These are phyloP conservation scores for Skeletonema potamos DNA, from an alignment of 108 stramenopile species.

Conservation along the genomic window DNA sequence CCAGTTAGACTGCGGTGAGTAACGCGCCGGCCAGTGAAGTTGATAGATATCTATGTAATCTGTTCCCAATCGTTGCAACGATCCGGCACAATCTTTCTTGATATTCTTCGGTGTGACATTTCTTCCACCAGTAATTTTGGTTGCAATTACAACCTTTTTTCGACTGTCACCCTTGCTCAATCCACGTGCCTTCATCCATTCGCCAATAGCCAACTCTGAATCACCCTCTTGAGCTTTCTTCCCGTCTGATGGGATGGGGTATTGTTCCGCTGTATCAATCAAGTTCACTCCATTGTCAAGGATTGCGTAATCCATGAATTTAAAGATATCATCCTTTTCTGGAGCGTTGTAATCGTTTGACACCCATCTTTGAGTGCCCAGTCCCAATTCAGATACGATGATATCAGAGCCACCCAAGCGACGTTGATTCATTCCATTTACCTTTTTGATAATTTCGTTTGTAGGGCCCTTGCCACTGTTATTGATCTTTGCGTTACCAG, in stretches of 20 bases:
- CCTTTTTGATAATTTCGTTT: slow-evolving; percentile 65
- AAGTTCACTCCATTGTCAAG: slow-evolving; percentile 78
- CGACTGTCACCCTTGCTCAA: slow-evolving; percentile 50
- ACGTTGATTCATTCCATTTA: slow-evolving; percentile 79
- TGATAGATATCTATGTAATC: slow-evolving; percentile 89
- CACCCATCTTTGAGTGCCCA: slow-evolving; percentile 85
- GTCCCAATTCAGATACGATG: slow-evolving; percentile 73
- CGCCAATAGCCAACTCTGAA: slow-evolving; percentile 78
- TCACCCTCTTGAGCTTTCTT: slow-evolving; percentile 64
- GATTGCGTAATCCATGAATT: slow-evolving; percentile 83
- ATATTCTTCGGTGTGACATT: slow-evolving; percentile 56
- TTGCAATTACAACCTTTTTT: slow-evolving; percentile 79
- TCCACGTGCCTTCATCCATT: slow-evolving; percentile 77
- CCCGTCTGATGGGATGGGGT: slow-evolving; percentile 80
- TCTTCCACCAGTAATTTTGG: slow-evolving; percentile 88
- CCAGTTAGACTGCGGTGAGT: slow-evolving; percentile 88
- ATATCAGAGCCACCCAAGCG: slow-evolving; percentile 82
- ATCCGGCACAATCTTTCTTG: slow-evolving; percentile 55
- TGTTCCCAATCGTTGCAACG: slow-evolving; percentile 70
- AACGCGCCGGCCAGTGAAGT: slow-evolving; percentile 87
- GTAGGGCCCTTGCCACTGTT: slow-evolving; percentile 55
- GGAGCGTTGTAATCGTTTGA: slow-evolving; percentile 84
- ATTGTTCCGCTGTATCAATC: slow-evolving; percentile 87
- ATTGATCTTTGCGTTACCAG: not conserved
- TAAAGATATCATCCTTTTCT: slow-evolving; percentile 58